Evolutionary conservation across 164 flowering plant genomes (phyloP).

Genomic region (Macadamia tetraphylla): DNA sequence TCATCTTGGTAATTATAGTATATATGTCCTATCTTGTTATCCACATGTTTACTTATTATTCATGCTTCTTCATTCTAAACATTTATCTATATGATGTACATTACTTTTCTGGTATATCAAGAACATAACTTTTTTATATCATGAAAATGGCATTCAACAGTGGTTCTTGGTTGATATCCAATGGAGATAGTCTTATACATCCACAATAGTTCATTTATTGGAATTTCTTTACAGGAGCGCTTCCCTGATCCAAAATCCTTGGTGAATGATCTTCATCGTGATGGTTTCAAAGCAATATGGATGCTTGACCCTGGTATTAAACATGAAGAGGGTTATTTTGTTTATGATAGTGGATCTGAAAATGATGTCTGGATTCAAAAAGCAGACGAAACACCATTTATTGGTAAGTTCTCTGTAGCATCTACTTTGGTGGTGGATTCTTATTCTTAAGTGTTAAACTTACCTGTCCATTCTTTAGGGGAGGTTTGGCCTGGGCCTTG

Average conservation of each 20-base stretch:
- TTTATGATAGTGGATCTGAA: conserved; percentile 79
- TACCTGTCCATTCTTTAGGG: conserved; percentile 38
- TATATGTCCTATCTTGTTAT: too few relatives aligned
- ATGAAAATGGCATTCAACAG: too few relatives aligned
- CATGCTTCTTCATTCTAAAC: background rate
- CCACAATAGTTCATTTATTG: background rate
- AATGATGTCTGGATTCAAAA: conserved; percentile 65
- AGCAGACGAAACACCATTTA: conserved; percentile 69
- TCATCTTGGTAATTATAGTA: too few relatives aligned
- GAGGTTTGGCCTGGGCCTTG: conserved; percentile 98
- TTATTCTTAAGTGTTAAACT: background rate
- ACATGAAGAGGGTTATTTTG: conserved; percentile 69
- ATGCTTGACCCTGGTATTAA: conserved; percentile 98
- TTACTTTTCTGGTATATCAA: background rate
- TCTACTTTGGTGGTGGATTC: conserved; percentile 1
- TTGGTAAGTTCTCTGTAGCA: conserved; percentile 39
- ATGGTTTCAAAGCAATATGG: conserved; percentile 95
- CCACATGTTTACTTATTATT: too few relatives aligned
- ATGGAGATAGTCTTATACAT: background rate
- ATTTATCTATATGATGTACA: background rate
- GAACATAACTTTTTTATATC: too few relatives aligned
- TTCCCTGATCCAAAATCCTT: conserved; percentile 73
- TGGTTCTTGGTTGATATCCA: background rate
- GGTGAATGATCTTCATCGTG: conserved; percentile 56
- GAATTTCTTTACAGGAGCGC: conserved; percentile 41